Percentiles rank a stretch among this genome's conserved stretches.
Evolutionary conservation across 129 eudicot genomes (phyloP).

Genomic region (Flaveria trinervia): DNA sequence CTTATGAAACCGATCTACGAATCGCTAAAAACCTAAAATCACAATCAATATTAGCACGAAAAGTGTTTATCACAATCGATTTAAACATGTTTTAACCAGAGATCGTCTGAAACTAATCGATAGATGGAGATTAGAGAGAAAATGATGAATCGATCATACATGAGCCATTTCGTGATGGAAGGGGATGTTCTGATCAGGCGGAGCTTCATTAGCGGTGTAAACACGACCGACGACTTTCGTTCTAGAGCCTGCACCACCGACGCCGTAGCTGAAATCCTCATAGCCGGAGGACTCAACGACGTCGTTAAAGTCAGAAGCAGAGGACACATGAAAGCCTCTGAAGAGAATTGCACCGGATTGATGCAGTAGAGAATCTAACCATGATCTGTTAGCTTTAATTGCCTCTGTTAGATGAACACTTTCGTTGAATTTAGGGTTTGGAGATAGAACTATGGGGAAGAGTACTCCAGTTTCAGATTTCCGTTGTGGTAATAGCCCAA

Average conservation of each 20-base stretch:
- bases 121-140: neutral
- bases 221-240: conserved; percentile 41
- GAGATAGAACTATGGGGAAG: conserved; percentile 38
- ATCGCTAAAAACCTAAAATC: no score
- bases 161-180: conserved; percentile 61
- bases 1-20: no score
- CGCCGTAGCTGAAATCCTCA: conserved; percentile 27
- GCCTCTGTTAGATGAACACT: conserved; percentile 35
- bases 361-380: conserved; percentile 38
- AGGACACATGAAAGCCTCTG: conserved; percentile 35
- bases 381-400: conserved; percentile 45
- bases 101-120: neutral
- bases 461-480: conserved; percentile 7
- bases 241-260: conserved; percentile 49
- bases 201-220: conserved; percentile 44
- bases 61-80: no score
- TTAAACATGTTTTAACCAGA: no score
- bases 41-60: no score
- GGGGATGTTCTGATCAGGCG: conserved; percentile 37
- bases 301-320: conserved; percentile 70
- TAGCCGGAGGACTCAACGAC: conserved; percentile 45
- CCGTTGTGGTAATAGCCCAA: conserved; percentile 28
- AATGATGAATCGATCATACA: conserved; percentile 32
- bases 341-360: conserved; percentile 37
- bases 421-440: conserved; percentile 22